These are phyloP conservation scores for Alternaria arbusti DNA, from an alignment of 2,329 filamentous ascomycete genomes.

Conservation along the genomic window DNA sequence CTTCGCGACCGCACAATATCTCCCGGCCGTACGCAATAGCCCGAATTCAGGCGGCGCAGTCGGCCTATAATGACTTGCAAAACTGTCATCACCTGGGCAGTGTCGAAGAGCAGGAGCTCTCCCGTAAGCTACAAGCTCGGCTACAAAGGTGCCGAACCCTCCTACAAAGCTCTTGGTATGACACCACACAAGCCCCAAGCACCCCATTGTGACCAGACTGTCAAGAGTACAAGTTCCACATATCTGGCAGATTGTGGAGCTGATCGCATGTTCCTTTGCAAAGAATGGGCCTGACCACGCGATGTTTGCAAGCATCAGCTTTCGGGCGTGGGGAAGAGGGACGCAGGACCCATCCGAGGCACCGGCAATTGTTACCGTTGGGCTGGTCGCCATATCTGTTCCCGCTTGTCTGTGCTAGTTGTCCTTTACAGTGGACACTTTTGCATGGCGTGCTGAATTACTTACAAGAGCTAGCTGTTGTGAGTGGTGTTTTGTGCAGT, in stretches of 20 bases:
- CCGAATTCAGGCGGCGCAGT: not conserved
- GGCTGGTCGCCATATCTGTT: constrained; percentile 2
- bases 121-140: constrained; percentile 1
- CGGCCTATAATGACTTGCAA: not conserved
- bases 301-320: constrained; percentile 6
- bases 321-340: constrained; percentile 23
- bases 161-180: constrained; percentile 4
- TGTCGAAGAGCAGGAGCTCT: not conserved
- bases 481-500: not conserved
- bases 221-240: not conserved
- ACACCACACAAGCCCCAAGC: not conserved
- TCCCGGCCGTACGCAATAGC: not conserved
- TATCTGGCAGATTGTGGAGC: not conserved
- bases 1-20: not conserved
- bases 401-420: not conserved
- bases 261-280: not conserved
- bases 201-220: not conserved
- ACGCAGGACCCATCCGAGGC: constrained; percentile 8
- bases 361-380: constrained; percentile 20
- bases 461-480: not conserved
- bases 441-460: not conserved
- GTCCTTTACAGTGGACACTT: not conserved
- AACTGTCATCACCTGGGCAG: not conserved
- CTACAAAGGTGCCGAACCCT: not conserved
- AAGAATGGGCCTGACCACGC: constrained; percentile 9